Evolutionary conservation across 768 basidiomycete genomes (phyloP).

Genomic region (Suillus paluster): DNA sequence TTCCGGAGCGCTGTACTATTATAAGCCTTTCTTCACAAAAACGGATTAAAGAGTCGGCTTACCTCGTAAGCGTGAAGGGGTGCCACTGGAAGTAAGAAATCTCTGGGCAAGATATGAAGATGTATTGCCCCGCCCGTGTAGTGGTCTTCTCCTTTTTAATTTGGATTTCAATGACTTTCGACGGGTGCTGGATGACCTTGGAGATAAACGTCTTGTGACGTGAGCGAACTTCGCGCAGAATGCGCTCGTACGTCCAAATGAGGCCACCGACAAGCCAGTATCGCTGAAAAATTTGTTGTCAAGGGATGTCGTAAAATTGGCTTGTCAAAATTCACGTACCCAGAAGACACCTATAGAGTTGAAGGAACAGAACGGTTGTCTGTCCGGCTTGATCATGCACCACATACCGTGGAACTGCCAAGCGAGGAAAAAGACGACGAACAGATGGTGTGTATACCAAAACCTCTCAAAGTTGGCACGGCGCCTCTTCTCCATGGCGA

Average conservation of each 20-base stretch:
- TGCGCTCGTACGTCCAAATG: conserved; percentile 86
- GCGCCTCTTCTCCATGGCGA: conserved; percentile 79
- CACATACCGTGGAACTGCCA: conserved; percentile 98
- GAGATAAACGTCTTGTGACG: conserved; percentile 91
- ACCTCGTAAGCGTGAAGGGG: conserved; percentile 93
- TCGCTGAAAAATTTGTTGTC: conserved; percentile 48
- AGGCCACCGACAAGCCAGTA: conserved; percentile 90
- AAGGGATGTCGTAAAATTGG: conserved; percentile 9
- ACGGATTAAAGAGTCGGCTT: conserved; percentile 12
- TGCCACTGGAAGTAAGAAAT: conserved; percentile 97
- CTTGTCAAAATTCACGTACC: conserved; percentile 52
- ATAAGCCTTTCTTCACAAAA: neutral
- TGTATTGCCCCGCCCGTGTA: conserved; percentile 87
- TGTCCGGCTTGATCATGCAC: conserved; percentile 94
- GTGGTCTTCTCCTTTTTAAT: conserved; percentile 95
- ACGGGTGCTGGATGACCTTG: conserved; percentile 95
- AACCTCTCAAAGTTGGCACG: conserved; percentile 84
- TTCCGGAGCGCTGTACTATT: conserved; percentile 73
- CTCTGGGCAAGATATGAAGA: conserved; percentile 90
- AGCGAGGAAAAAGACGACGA: conserved; percentile 88
- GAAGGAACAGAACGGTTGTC: conserved; percentile 84
- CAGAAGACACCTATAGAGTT: conserved; percentile 93
- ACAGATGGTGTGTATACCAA: conserved; percentile 90
- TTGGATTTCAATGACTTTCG: conserved; percentile 92
- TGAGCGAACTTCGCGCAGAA: conserved; percentile 90